Evolutionary conservation across 2,329 filamentous ascomycete species (phyloP).

Genomic region (Hansfordia pulvinata): DNA sequence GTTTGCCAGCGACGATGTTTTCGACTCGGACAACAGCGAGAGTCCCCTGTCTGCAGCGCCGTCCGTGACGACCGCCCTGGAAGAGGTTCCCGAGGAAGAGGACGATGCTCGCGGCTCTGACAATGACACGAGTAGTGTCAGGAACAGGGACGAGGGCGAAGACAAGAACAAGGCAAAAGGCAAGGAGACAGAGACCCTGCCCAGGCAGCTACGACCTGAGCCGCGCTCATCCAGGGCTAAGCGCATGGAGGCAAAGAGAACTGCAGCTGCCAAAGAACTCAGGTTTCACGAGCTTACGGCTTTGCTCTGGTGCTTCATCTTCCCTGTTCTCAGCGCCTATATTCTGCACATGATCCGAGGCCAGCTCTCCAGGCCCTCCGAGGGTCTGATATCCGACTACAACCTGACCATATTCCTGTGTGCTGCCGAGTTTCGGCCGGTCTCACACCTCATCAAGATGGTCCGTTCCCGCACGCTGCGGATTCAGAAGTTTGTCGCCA

Average conservation of each 20-base stretch:
- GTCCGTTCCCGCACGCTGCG: slow-evolving; percentile 68
- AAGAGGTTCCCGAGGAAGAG: slow-evolving; percentile 32
- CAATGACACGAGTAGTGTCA: not conserved
- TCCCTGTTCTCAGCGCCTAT: slow-evolving; percentile 69
- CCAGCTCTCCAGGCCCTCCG: slow-evolving; percentile 70
- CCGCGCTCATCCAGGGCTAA: slow-evolving; percentile 2
- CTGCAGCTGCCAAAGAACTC: slow-evolving; percentile 45
- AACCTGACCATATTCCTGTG: slow-evolving; percentile 86
- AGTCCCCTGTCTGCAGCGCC: slow-evolving; percentile 13
- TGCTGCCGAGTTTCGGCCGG: slow-evolving; percentile 71
- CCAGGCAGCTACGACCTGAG: slow-evolving; percentile 3
- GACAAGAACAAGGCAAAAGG: no score
- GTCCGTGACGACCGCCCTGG: slow-evolving; percentile 14
- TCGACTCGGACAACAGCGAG: slow-evolving; percentile 33
- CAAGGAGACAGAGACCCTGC: slow-evolving; percentile 5
- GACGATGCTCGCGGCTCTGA: slow-evolving; percentile 7
- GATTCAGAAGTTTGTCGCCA: slow-evolving; percentile 59
- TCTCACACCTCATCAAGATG: slow-evolving; percentile 70
- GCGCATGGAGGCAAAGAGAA: slow-evolving; percentile 13
- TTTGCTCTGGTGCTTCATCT: slow-evolving; percentile 63
- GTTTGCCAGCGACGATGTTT: slow-evolving; percentile 21
- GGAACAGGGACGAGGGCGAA: no score
- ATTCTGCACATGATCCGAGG: slow-evolving; percentile 69
- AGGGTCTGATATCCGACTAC: slow-evolving; percentile 81
- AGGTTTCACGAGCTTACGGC: slow-evolving; percentile 64